phyloP scores from a whole-genome alignment of 345 rosid genomes.

The Lenwebbia sp. region DNA sequence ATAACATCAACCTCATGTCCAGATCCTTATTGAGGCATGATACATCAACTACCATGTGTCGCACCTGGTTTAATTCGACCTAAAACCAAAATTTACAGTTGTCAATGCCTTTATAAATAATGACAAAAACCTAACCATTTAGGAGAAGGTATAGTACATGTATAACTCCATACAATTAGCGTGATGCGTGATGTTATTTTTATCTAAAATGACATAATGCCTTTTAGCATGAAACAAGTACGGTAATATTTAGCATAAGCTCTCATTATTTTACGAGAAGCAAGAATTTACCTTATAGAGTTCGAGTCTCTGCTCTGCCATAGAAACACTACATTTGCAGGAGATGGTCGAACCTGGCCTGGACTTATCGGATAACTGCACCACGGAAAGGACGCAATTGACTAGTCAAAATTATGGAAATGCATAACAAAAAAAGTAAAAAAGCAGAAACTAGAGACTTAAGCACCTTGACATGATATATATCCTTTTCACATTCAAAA shows the following conservation, averaged over 20 bases:
- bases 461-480: neutral
- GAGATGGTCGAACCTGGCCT: constrained; percentile 3
- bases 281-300: constrained; percentile 36
- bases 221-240: neutral
- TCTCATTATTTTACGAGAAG: neutral
- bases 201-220: neutral
- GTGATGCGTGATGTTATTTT: neutral
- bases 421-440: neutral
- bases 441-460: neutral
- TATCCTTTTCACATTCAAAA: neutral
- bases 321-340: constrained; percentile 36
- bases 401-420: neutral
- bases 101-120: neutral
- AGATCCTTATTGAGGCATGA: constrained; percentile 41
- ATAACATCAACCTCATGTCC: constrained; percentile 55
- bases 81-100: neutral
- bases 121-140: neutral
- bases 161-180: neutral
- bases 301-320: constrained; percentile 31
- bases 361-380: neutral
- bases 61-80: neutral
- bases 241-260: neutral
- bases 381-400: neutral
- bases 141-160: neutral
- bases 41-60: constrained; percentile 1